Evolutionary conservation across 345 rosid species (phyloP).

Genomic region (Pistacia integerrima): DNA sequence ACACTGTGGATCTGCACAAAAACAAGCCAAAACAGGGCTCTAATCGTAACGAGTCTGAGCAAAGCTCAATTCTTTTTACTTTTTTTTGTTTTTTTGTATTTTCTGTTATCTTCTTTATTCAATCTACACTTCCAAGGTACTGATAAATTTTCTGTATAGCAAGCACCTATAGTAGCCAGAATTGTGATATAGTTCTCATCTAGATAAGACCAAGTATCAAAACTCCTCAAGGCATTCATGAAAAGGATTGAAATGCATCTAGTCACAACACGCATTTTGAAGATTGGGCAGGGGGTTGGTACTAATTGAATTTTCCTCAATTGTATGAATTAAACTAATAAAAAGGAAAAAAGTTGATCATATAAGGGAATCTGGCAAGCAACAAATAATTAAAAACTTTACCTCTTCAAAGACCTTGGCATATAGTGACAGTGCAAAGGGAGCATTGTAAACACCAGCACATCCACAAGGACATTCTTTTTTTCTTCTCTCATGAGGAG

Average conservation of each 20-base stretch:
- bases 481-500: slow-evolving; percentile 81
- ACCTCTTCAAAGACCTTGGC: slow-evolving; percentile 88
- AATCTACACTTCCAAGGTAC: background rate
- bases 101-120: background rate
- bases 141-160: background rate
- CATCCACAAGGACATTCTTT: slow-evolving; percentile 92
- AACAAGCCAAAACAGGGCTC: background rate
- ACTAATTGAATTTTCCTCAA: background rate
- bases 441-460: slow-evolving; percentile 88
- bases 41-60: background rate
- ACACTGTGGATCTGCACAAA: background rate
- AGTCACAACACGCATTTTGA: background rate
- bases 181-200: background rate
- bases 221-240: background rate
- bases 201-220: background rate
- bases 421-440: slow-evolving; percentile 66
- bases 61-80: background rate
- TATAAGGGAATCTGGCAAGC: background rate
- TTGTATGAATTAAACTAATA: background rate
- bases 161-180: no score
- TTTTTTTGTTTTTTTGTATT: no score
- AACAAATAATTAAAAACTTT: slow-evolving; percentile 16
- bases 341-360: background rate
- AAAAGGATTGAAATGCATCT: background rate
- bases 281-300: background rate